Evolutionary conservation across 169 alveolate species (phyloP).

Genomic region (Babesia caballi): DNA sequence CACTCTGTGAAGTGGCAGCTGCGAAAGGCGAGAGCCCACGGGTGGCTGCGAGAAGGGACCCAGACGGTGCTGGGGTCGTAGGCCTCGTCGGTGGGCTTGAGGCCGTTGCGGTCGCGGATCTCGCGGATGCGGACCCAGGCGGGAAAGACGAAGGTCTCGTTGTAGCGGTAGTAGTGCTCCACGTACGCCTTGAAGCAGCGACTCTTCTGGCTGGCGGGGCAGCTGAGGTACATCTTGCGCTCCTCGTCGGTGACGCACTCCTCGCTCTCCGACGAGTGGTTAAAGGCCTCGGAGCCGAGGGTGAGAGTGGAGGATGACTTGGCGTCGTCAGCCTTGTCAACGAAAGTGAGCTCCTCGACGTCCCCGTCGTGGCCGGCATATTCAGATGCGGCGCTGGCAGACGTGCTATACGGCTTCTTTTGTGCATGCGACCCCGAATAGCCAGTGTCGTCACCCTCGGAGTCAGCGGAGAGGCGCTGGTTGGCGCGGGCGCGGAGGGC

Average conservation of each 20-base stretch:
- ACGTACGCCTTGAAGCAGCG: slow-evolving; percentile 61
- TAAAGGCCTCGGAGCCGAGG: slow-evolving; percentile 31
- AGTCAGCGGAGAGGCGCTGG: not conserved
- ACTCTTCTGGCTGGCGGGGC: slow-evolving; percentile 51
- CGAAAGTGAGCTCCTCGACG: slow-evolving; percentile 5
- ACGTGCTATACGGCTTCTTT: too few species aligned
- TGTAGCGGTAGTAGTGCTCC: slow-evolving; percentile 70
- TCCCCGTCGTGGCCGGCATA: slow-evolving; percentile 15
- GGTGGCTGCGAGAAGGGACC: slow-evolving; percentile 88
- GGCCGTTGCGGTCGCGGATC: slow-evolving; percentile 85
- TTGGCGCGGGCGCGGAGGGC: not conserved
- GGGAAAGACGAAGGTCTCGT: slow-evolving; percentile 70
- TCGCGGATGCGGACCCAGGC: slow-evolving; percentile 77
- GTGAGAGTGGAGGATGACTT: not conserved
- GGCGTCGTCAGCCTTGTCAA: not conserved
- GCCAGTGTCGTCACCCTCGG: not conserved
- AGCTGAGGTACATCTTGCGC: slow-evolving; percentile 38
- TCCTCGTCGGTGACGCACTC: slow-evolving; percentile 44
- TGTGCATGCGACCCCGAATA: too few species aligned
- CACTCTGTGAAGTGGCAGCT: slow-evolving; percentile 92
- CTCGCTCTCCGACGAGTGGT: not conserved
- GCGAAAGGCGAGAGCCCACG: slow-evolving; percentile 77
- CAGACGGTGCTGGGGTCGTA: slow-evolving; percentile 92
- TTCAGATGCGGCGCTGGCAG: not conserved
- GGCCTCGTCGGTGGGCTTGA: slow-evolving; percentile 79